A percentile compares a stretch with the other conserved stretches of the same genome.
phyloP scores from a whole-genome alignment of 139 green algal species.

The Astrephomene gubernaculifera region DNA sequence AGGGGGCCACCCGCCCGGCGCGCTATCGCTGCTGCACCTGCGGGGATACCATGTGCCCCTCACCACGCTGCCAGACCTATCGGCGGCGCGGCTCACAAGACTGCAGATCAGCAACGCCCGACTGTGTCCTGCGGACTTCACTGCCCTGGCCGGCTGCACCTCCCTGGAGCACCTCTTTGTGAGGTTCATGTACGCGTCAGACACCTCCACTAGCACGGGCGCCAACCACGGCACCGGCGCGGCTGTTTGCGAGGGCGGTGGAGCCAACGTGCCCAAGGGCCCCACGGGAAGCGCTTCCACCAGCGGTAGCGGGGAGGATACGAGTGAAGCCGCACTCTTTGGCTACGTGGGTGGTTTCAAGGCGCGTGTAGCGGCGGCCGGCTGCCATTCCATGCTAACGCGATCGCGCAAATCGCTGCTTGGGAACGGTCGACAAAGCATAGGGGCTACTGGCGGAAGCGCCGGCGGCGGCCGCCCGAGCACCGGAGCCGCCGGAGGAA shows the following conservation, averaged over 20 bases:
- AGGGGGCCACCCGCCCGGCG: neutral
- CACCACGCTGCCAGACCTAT: conserved; percentile 11
- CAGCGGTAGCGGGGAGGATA: neutral
- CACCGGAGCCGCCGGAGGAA: too few species aligned
- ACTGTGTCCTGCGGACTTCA: conserved; percentile 8
- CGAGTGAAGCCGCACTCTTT: too few species aligned
- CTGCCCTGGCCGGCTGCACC: neutral
- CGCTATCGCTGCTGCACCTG: conserved; percentile 28
- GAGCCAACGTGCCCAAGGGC: neutral
- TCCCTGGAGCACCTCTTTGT: conserved; percentile 30
- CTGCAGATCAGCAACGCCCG: conserved; percentile 28
- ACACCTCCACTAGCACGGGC: neutral
- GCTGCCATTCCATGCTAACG: conserved; percentile 5
- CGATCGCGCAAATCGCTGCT: conserved; percentile 8
- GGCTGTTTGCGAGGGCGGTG: neutral
- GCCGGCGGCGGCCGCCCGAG: neutral
- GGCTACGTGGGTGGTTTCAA: too few species aligned
- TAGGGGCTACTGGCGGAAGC: too few species aligned
- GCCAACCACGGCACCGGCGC: too few species aligned
- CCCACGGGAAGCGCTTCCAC: neutral
- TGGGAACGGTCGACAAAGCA: neutral
- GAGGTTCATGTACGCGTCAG: conserved; percentile 10
- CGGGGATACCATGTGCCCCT: conserved; percentile 2
- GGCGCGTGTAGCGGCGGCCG: neutral
- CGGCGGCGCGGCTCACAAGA: neutral